A percentile compares a stretch with the other conserved stretches of the same genome.
phyloP scores from a whole-genome alignment of 2,329 filamentous ascomycete genomes.

The Botrytis byssoidea region DNA sequence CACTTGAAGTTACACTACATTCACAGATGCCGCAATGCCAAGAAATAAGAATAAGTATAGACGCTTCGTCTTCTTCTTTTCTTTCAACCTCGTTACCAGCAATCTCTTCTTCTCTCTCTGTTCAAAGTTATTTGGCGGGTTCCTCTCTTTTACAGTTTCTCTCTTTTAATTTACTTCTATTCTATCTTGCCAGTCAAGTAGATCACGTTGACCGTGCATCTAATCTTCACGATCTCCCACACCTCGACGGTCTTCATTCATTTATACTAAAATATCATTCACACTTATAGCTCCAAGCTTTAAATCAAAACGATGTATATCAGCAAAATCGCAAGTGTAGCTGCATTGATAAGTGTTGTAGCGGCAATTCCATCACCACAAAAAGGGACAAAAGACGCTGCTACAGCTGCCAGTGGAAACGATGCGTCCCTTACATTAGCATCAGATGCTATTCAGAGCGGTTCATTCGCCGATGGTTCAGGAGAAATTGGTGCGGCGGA shows the following conservation, averaged over 20 bases:
- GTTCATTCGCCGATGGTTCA: conserved; percentile 35
- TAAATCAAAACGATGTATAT: conserved; percentile 27
- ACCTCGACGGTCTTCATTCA: conserved; percentile 39
- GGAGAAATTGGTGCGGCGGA: conserved; percentile 30
- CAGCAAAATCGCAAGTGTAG: conserved; percentile 31
- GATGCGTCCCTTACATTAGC: conserved; percentile 28
- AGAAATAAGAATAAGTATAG: conserved; percentile 38
- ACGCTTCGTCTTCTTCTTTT: conserved; percentile 26
- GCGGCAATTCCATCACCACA: conserved; percentile 24
- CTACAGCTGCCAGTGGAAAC: conserved; percentile 1
- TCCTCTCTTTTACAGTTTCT: conserved; percentile 35
- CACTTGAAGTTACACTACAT: conserved; percentile 16
- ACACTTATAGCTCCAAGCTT: conserved; percentile 7
- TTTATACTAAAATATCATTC: conserved; percentile 27
- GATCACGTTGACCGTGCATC: conserved; percentile 42
- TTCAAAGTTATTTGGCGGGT: conserved; percentile 31
- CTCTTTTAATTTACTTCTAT: conserved; percentile 31
- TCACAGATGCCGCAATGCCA: conserved; percentile 31
- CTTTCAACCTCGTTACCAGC: conserved; percentile 30
- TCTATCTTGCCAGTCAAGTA: conserved; percentile 39
- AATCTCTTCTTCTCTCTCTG: conserved; percentile 26
- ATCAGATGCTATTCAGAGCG: conserved; percentile 34
- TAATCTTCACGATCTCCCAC: conserved; percentile 32
- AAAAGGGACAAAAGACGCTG: conserved; percentile 9
- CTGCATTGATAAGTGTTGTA: conserved; percentile 32